These are phyloP conservation scores for Starmerella ratchasimensis DNA, from an alignment of 805 yeast species.

Conservation along the genomic window DNA sequence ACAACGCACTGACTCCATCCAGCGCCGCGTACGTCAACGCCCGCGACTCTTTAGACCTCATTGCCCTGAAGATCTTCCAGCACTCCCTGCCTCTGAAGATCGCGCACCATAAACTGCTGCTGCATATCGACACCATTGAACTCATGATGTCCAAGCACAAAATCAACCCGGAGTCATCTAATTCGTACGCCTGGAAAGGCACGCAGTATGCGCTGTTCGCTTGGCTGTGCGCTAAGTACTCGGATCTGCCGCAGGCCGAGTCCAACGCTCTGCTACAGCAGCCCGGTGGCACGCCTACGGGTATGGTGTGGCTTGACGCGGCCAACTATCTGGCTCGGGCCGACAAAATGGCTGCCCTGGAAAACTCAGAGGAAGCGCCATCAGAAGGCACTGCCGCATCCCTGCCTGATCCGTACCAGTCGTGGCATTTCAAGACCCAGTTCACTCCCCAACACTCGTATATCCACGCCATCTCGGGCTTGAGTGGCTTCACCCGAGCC, in stretches of 20 bases:
- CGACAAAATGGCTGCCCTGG: not conserved
- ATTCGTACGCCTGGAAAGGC: constrained; percentile 39
- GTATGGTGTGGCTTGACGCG: constrained; percentile 19
- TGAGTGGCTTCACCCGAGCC: constrained; percentile 11
- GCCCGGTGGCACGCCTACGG: constrained; percentile 14
- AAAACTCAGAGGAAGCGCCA: too few species aligned
- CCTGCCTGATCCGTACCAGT: not conserved
- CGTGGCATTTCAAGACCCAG: not conserved
- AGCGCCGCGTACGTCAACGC: constrained; percentile 11
- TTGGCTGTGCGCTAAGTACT: constrained; percentile 16
- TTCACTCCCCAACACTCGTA: constrained; percentile 10
- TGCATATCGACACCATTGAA: constrained; percentile 44
- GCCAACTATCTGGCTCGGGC: constrained; percentile 31
- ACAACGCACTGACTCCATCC: constrained; percentile 8
- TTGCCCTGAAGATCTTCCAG: constrained; percentile 50
- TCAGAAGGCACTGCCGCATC: too few species aligned
- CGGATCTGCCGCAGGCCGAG: not conserved
- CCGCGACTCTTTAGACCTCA: constrained; percentile 38
- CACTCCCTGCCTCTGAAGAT: constrained; percentile 36
- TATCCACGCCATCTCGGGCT: constrained; percentile 12
- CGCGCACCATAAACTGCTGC: constrained; percentile 50
- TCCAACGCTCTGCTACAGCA: constrained; percentile 1
- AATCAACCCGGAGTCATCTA: constrained; percentile 18
- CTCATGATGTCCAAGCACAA: constrained; percentile 22
- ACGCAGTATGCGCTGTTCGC: constrained; percentile 57